Evolutionary conservation across 768 basidiomycete species (phyloP).

Genomic region (Phlegmacium glaucopus): DNA sequence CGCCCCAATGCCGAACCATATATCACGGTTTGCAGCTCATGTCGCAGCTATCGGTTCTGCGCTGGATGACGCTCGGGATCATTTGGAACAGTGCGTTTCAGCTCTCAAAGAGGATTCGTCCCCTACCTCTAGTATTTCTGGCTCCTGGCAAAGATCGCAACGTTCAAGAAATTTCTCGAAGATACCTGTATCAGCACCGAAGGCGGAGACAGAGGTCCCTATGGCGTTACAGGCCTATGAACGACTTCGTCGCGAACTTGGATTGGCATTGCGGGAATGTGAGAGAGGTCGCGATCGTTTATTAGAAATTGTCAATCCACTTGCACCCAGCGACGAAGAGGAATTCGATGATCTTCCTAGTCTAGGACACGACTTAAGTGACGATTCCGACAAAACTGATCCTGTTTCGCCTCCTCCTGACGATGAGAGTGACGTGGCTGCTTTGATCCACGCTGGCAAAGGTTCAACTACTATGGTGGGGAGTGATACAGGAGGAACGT

Average conservation of each 20-base stretch:
- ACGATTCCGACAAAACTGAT: conserved; percentile 51
- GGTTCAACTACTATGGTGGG: conserved; percentile 19
- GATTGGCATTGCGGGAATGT: conserved; percentile 75
- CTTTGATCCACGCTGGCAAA: conserved; percentile 12
- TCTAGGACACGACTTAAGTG: conserved; percentile 51
- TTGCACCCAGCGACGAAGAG: conserved; percentile 29
- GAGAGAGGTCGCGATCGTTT: conserved; percentile 73
- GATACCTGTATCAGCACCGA: conserved; percentile 6
- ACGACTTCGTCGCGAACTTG: conserved; percentile 69
- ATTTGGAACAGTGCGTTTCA: conserved; percentile 61
- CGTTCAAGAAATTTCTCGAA: conserved; percentile 14
- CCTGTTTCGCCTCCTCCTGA: conserved; percentile 33
- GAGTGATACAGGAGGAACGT: conserved; percentile 16
- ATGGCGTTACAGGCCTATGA: conserved; percentile 72
- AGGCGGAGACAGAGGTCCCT: conserved; percentile 29
- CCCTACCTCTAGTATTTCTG: conserved; percentile 12
- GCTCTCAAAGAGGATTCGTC: conserved; percentile 44
- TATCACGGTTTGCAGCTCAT: conserved; percentile 70
- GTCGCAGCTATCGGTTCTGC: conserved; percentile 67
- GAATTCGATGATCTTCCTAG: conserved; percentile 48
- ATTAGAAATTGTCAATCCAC: conserved; percentile 51
- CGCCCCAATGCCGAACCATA: conserved; percentile 69
- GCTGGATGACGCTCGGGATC: conserved; percentile 66
- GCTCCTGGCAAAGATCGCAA: conserved; percentile 13
- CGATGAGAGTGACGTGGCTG: conserved; percentile 22